Evolutionary conservation across 2,329 filamentous ascomycete species (phyloP).

Genomic region (Alternaria alternata): DNA sequence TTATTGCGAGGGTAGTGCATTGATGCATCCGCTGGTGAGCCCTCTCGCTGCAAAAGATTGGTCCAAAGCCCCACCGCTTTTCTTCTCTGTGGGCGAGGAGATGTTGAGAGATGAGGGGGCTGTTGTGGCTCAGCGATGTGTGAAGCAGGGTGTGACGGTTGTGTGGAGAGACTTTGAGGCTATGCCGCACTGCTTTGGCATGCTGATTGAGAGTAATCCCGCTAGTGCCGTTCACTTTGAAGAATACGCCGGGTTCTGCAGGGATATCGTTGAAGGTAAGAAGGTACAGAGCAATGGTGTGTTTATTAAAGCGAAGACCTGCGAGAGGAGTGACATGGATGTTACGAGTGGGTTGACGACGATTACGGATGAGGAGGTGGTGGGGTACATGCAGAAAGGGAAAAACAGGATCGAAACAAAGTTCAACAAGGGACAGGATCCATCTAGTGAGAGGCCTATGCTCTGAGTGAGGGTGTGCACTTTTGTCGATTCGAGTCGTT

Average conservation of each 20-base stretch:
- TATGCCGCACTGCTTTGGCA: constrained; percentile 76
- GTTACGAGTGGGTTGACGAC: constrained; percentile 33
- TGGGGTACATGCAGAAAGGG: constrained; percentile 39
- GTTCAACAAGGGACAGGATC: constrained; percentile 28
- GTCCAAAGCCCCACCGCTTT: constrained; percentile 70
- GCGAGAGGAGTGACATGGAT: constrained; percentile 37
- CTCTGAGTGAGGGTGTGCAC: constrained; percentile 10
- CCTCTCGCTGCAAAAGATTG: constrained; percentile 68
- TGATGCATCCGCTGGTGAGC: constrained; percentile 72
- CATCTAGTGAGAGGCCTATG: constrained; percentile 34
- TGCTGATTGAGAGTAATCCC: constrained; percentile 51
- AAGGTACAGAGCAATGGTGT: constrained; percentile 32
- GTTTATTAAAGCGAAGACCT: constrained; percentile 42
- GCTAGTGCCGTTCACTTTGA: constrained; percentile 46
- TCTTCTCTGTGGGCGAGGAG: constrained; percentile 75
- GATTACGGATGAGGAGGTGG: constrained; percentile 44
- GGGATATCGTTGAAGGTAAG: constrained; percentile 36
- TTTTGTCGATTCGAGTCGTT: not conserved
- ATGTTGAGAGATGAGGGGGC: constrained; percentile 72
- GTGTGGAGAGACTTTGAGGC: constrained; percentile 77
- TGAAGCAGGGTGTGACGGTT: constrained; percentile 66
- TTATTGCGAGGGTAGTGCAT: constrained; percentile 55
- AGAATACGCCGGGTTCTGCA: constrained; percentile 48
- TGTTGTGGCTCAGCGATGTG: constrained; percentile 66
- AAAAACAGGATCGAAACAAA: constrained; percentile 32